These are phyloP conservation scores for Bipolaris zeicola DNA, from an alignment of 2,329 filamentous ascomycete genomes.

Conservation along the genomic window DNA sequence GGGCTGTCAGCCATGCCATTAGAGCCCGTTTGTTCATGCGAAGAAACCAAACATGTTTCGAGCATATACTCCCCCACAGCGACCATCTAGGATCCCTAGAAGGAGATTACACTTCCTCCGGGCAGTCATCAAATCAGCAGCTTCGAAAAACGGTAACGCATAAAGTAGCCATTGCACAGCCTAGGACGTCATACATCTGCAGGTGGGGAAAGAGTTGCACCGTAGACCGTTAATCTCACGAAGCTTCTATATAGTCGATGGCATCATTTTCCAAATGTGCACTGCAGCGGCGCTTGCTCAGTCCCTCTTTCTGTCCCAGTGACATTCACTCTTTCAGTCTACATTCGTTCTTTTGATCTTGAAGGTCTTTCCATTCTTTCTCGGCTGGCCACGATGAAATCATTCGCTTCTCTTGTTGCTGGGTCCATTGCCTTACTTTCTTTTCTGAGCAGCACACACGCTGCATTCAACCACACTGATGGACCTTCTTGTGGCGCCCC, in stretches of 20 bases:
- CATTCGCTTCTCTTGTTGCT: slow-evolving; percentile 29
- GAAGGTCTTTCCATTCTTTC: slow-evolving; percentile 35
- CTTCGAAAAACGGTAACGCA: slow-evolving; percentile 13
- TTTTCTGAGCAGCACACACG: slow-evolving; percentile 21
- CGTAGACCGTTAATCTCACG: slow-evolving; percentile 17
- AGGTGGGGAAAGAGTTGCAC: slow-evolving; percentile 22
- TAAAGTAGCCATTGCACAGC: slow-evolving; percentile 25
- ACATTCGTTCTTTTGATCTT: slow-evolving; percentile 22
- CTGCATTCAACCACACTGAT: slow-evolving; percentile 23
- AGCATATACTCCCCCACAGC: slow-evolving; percentile 1
- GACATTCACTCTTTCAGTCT: slow-evolving; percentile 31
- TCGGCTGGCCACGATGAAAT: slow-evolving; percentile 38
- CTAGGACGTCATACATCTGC: slow-evolving; percentile 18
- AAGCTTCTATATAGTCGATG: slow-evolving; percentile 1
- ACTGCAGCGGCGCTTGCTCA: slow-evolving; percentile 9
- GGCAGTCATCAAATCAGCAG: not conserved
- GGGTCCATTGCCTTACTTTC: slow-evolving; percentile 25
- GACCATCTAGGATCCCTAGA: slow-evolving; percentile 15
- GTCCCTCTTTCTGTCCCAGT: slow-evolving; percentile 32
- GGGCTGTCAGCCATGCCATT: not conserved
- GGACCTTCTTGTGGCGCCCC: slow-evolving; percentile 29
- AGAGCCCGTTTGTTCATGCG: slow-evolving; percentile 5
- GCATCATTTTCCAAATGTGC: not conserved
- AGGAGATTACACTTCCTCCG: slow-evolving; percentile 1
- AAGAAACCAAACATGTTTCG: slow-evolving; percentile 42